Evolutionary conservation across 768 basidiomycete species (phyloP).

Genomic region (Panus rudis): DNA sequence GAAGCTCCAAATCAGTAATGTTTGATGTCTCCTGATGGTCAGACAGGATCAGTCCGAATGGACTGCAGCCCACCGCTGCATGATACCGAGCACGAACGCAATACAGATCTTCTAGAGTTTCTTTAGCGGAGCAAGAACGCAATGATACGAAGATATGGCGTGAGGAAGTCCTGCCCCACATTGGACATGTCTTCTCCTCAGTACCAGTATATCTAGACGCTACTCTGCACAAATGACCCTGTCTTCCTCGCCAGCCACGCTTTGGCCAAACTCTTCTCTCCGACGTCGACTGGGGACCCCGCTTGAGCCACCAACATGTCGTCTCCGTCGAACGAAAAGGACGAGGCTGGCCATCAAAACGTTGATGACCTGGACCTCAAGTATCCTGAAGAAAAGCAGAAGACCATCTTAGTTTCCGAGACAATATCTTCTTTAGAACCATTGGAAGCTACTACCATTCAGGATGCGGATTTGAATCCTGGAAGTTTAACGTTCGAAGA

Average conservation of each 20-base stretch:
- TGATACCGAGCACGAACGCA: too few species aligned
- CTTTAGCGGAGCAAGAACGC: too few species aligned
- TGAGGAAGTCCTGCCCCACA: neutral
- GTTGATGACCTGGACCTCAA: neutral
- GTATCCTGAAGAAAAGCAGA: neutral
- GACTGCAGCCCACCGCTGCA: too few species aligned
- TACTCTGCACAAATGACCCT: neutral
- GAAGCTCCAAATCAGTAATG: too few species aligned
- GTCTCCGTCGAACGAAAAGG: neutral
- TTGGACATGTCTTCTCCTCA: neutral
- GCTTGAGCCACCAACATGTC: neutral
- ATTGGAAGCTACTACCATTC: conserved; percentile 2
- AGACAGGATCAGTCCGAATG: too few species aligned
- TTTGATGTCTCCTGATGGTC: too few species aligned
- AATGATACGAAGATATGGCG: neutral
- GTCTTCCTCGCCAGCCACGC: neutral
- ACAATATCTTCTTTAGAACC: neutral
- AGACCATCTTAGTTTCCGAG: neutral
- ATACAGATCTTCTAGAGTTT: too few species aligned
- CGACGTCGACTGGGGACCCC: conserved; percentile 1
- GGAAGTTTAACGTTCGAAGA: conserved; percentile 45
- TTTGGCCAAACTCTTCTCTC: neutral
- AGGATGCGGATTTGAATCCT: conserved; percentile 26
- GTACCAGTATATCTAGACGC: neutral
- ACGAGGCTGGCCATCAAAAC: neutral